Conservation (phyloP, 176 grass and related monocot species). For the Avena eriantha region DNA sequence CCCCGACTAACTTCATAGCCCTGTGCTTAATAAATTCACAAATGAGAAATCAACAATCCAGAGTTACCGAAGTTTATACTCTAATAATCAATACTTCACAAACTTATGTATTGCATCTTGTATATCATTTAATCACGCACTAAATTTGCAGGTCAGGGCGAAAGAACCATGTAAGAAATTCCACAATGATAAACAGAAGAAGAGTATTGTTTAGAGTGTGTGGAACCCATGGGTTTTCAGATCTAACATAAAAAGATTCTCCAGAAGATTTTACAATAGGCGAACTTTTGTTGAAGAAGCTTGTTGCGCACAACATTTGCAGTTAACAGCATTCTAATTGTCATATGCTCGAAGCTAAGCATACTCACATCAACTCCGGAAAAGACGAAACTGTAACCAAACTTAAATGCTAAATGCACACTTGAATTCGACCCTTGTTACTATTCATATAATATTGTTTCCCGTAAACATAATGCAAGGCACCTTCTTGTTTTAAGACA, state of each 20-base stretch:
- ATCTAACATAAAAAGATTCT: background rate
- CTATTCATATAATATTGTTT: background rate
- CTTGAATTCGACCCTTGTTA: background rate
- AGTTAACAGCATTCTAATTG: background rate
- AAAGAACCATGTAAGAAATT: background rate
- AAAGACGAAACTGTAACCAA: background rate
- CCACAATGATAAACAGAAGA: background rate
- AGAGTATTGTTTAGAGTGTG: background rate
- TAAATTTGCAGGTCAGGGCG: background rate
- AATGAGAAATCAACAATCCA: background rate
- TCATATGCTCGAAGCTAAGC: background rate
- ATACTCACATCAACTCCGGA: background rate
- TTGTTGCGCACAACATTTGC: background rate
- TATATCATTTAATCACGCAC: background rate
- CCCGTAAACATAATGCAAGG: background rate
- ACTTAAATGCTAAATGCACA: background rate
- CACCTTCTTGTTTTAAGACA: background rate
- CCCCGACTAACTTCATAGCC: constrained; percentile 1
- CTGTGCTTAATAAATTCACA: background rate
- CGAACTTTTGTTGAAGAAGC: background rate
- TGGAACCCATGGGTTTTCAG: background rate
- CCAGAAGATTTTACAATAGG: background rate
- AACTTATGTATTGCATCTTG: background rate
- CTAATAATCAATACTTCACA: background rate
- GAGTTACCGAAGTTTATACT: background rate